Evolutionary conservation across 2,329 filamentous ascomycete species (phyloP).

Genomic region (Neonectria neomacrospora): DNA sequence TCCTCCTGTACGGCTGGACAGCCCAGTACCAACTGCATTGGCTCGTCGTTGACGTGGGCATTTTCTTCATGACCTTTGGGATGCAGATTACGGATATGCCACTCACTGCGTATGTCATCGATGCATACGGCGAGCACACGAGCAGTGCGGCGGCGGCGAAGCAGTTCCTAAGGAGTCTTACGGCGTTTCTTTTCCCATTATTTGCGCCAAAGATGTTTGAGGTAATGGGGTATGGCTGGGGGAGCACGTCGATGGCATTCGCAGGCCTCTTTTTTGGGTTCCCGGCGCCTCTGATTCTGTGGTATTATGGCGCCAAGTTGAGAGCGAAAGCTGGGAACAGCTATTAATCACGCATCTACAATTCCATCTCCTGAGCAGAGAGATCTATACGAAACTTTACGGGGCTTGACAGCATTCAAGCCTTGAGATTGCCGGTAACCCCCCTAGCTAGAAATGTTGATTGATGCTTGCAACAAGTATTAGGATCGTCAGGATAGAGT

Average conservation of each 20-base stretch:
- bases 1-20: constrained; percentile 58
- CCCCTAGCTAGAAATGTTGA: too few species aligned
- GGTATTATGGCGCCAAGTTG: constrained; percentile 52
- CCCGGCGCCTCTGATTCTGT: constrained; percentile 54
- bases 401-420: background rate
- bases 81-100: constrained; percentile 49
- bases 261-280: constrained; percentile 49
- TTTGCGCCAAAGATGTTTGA: constrained; percentile 57
- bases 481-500: too few species aligned
- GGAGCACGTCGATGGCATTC: constrained; percentile 53
- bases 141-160: constrained; percentile 59
- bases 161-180: constrained; percentile 58
- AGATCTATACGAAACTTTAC: background rate
- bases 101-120: constrained; percentile 54
- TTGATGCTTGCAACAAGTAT: too few species aligned
- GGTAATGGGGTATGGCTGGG: constrained; percentile 52
- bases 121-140: constrained; percentile 59
- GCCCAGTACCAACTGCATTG: constrained; percentile 52
- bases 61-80: constrained; percentile 48
- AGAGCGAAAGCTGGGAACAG: constrained; percentile 30
- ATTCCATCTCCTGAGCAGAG: background rate
- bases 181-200: constrained; percentile 61
- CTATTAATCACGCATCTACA: background rate
- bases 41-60: constrained; percentile 52
- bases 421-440: too few species aligned